Evolutionary conservation across 148 eudicot genomes (phyloP).

Genomic region (Polygonum maritimum): DNA sequence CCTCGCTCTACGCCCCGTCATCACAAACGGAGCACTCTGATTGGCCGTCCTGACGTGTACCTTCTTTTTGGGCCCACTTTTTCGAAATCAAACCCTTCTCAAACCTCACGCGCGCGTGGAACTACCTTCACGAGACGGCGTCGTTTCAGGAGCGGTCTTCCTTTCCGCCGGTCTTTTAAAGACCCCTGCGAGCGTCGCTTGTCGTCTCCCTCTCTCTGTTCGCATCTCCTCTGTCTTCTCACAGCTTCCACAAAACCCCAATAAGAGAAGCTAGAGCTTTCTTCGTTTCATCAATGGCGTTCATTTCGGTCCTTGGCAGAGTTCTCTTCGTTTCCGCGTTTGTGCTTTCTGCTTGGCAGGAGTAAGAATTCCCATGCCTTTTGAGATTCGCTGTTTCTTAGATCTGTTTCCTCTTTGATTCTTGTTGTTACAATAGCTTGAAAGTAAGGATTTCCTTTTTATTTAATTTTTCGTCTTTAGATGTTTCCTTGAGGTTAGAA

Average conservation of each 20-base stretch:
- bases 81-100: background rate
- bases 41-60: background rate
- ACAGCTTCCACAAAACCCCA: background rate
- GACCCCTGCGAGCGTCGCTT: background rate
- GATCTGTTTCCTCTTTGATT: background rate
- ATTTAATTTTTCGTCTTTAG: background rate
- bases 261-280: background rate
- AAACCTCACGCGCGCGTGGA: background rate
- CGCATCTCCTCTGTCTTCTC: conserved; percentile 4
- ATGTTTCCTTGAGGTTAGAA: background rate
- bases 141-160: background rate
- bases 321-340: conserved; percentile 68
- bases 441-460: background rate
- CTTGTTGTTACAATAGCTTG: background rate
- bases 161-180: background rate
- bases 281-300: conserved; percentile 37
- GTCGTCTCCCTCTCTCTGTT: background rate
- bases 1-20: background rate
- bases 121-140: background rate
- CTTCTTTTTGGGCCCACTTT: background rate
- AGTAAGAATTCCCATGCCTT: conserved; percentile 32
- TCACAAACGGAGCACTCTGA: background rate
- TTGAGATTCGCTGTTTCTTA: background rate
- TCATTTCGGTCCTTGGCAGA: conserved; percentile 62
- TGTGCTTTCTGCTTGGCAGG: conserved; percentile 77